Evolutionary conservation across 192 early-diverging fungal species (phyloP), one percentile per base, ranked within the genome.

Genomic region (Coemansia sp.): DNA sequence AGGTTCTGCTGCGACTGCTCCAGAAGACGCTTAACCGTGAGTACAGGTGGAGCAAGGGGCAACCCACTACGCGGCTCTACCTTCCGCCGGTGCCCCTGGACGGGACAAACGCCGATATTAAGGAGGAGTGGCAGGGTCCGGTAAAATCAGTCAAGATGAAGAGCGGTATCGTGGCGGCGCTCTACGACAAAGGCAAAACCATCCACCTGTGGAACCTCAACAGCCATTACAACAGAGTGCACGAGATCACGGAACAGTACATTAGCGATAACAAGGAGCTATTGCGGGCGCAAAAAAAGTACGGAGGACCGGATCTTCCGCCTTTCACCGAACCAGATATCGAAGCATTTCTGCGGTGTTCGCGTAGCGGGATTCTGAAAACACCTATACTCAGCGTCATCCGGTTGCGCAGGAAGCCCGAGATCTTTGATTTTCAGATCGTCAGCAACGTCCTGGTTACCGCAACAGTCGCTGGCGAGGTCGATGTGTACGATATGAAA

Each of bases 31-130:
- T 72, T 15, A 81, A 81, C 56, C 72, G 78, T 44, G 62, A 71
- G 34, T 59, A 20, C 11, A 48, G 73, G 25, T 81, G 78, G 78
- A 34, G 55, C 41, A 33, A 25, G 4, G 78, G 52, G 2, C 61
- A 64, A 23, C 78, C 78, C 2, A 42, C 50, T 1, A 67, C 50
- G 1, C 57, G 78, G 11, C 34, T 72, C 23, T 81, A 75, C 38
- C 54, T 81, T 25, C 78, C 78, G 36, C 78, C 78, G 1, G 72
- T 75, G 37, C 61, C 68, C 7, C 37, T 81, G 57, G 73, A 75
- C 28, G 69, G 73, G 23, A 71, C 65, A 0, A 64, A 67, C 30
- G n/a, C 54, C 4, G 78, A 81, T 20, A 68, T 81, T 33, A 33
- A 27, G 33, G 69, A 71, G 13, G 68, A 71, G 47, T 75, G 73